These are phyloP conservation scores for Pichia sp. DNA, from an alignment of 1,139 yeast species.

Conservation along the genomic window DNA sequence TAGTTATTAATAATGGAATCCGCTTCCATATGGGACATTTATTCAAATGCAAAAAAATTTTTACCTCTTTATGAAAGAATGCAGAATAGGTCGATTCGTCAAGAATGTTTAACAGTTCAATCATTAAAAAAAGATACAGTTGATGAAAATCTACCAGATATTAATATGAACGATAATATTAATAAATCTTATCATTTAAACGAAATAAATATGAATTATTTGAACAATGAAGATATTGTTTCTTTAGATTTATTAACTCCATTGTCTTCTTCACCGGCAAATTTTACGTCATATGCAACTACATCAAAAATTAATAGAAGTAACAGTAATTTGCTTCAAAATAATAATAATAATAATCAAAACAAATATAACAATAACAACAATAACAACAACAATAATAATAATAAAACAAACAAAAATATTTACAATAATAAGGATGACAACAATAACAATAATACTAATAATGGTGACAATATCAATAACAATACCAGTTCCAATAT, in stretches of 20 bases:
- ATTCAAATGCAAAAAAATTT: conserved; percentile 28
- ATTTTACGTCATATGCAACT: not conserved
- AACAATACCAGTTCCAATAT: not conserved
- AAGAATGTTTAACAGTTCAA: conserved; percentile 25
- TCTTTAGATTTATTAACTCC: conserved; percentile 23
- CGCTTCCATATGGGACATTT: conserved; percentile 31
- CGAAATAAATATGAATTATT: not conserved
- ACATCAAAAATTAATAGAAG: no score
- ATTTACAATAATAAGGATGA: no score
- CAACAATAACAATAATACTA: no score
- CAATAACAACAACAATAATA: no score
- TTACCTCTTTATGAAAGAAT: conserved; percentile 30
- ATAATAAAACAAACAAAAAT: no score
- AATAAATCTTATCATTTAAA: not conserved
- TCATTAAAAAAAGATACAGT: conserved; percentile 7
- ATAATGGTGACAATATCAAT: not conserved
- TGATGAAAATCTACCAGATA: not conserved
- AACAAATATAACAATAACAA: no score
- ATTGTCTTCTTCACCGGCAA: conserved; percentile 17
- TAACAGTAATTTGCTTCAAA: no score
- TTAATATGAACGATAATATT: not conserved
- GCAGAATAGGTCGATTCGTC: conserved; percentile 27
- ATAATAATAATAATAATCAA: no score
- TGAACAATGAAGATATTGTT: conserved; percentile 14
- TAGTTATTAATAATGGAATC: conserved; percentile 22